phyloP scores from a whole-genome alignment of 2,329 filamentous ascomycete genomes.

The Cytospora paraplurivora region DNA sequence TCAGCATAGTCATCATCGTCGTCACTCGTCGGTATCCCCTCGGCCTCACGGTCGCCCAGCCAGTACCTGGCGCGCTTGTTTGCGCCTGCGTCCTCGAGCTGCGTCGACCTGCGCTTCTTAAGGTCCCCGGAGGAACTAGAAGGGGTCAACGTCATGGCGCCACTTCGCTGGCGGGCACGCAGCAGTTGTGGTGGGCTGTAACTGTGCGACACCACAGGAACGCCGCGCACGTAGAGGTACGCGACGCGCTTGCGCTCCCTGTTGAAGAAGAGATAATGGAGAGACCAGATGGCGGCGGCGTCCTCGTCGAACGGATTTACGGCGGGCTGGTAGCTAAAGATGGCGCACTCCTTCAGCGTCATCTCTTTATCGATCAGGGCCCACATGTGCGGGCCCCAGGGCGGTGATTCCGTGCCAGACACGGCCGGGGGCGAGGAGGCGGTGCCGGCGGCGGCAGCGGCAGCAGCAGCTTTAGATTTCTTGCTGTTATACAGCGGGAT shows the following conservation, averaged over 20 bases:
- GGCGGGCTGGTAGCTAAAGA: constrained; percentile 87
- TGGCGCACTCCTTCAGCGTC: constrained; percentile 82
- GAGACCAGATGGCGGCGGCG: constrained; percentile 90
- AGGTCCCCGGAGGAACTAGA: constrained; percentile 33
- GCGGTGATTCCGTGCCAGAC: constrained; percentile 42
- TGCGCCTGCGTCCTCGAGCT: constrained; percentile 49
- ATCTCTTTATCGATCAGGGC: constrained; percentile 91
- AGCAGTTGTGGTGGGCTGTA: constrained; percentile 52
- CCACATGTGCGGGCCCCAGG: constrained; percentile 93
- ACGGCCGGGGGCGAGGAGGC: constrained; percentile 47
- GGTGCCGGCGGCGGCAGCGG: constrained; percentile 43
- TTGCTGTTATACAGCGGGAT: constrained; percentile 44
- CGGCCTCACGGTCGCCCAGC: constrained; percentile 70
- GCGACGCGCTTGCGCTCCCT: constrained; percentile 88
- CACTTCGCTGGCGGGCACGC: constrained; percentile 35
- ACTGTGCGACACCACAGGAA: constrained; percentile 71
- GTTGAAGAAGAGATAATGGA: constrained; percentile 98
- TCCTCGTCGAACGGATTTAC: constrained; percentile 91
- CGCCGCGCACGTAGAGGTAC: constrained; percentile 89
- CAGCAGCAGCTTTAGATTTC: constrained; percentile 41
- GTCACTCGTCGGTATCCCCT: constrained; percentile 47
- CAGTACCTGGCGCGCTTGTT: constrained; percentile 86
- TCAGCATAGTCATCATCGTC: constrained; percentile 53
- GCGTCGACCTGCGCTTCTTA: constrained; percentile 35
- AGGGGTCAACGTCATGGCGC: constrained; percentile 35